Percentiles rank a stretch among this genome's conserved stretches.
phyloP scores from a whole-genome alignment of 306 rosid genomes.

The Notholithocarpus densiflorus region DNA sequence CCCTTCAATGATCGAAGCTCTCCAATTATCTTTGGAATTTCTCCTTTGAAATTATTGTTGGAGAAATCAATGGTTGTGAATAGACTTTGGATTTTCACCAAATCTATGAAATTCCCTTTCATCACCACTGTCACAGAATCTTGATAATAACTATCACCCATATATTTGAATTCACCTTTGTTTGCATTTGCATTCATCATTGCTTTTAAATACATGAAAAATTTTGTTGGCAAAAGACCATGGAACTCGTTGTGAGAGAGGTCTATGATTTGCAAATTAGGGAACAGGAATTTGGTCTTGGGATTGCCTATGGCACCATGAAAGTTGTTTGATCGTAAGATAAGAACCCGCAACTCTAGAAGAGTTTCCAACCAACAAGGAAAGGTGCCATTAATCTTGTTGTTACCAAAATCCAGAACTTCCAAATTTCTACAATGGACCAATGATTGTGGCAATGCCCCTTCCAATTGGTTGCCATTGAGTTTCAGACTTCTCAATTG shows the following conservation, averaged over 20 bases:
- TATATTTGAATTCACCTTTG: no score
- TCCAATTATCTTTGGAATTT: no score
- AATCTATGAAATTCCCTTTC: no score
- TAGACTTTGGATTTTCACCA: no score
- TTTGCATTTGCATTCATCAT: no score
- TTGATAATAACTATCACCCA: no score
- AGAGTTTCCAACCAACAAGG: slow-evolving; percentile 34
- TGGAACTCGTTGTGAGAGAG: slow-evolving; percentile 31
- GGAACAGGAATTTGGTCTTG: background rate
- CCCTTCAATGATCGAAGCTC: no score
- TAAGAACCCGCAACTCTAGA: slow-evolving; percentile 9
- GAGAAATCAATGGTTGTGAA: no score
- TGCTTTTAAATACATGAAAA: no score
- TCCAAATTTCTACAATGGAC: background rate
- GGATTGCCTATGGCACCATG: slow-evolving; percentile 20
- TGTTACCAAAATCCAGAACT: slow-evolving; percentile 41
- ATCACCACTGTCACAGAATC: no score
- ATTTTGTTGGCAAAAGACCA: fast-evolving
- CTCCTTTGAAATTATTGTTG: no score
- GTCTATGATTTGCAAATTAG: slow-evolving; percentile 27
- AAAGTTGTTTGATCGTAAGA: slow-evolving; percentile 31
- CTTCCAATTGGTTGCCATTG: slow-evolving; percentile 28
- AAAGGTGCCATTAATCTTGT: slow-evolving; percentile 23
- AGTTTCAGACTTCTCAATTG: slow-evolving; percentile 6
- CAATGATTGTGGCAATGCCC: slow-evolving; percentile 22